Conservation (phyloP, 306 rosid genomes). For the Cyclanthera cordifolia region DNA sequence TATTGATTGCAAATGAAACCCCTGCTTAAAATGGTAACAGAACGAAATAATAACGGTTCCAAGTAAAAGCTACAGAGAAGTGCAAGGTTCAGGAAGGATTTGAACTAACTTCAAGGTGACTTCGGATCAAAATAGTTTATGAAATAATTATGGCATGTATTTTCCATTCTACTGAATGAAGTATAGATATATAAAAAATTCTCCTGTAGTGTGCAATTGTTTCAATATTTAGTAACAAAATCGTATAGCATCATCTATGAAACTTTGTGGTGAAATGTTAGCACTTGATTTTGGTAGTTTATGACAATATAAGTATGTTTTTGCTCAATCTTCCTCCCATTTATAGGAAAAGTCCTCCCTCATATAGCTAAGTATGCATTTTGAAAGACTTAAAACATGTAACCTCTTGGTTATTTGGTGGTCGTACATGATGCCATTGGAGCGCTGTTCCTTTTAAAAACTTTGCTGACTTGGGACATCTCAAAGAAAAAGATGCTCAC, state of each 20-base stretch:
- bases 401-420: too few species aligned
- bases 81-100: not conserved
- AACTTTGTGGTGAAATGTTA: not conserved
- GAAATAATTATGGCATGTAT: conserved; percentile 4
- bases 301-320: not conserved
- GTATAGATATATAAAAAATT: not conserved
- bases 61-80: not conserved
- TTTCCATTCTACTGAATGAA: not conserved
- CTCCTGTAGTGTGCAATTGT: not conserved
- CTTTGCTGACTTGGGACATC: too few species aligned
- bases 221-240: not conserved
- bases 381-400: too few species aligned
- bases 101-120: not conserved
- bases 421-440: too few species aligned
- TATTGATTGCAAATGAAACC: conserved; percentile 46
- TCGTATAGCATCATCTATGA: not conserved
- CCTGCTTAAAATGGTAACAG: conserved; percentile 21
- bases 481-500: too few species aligned
- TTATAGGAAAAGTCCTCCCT: too few species aligned
- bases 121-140: not conserved
- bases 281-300: not conserved
- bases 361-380: too few species aligned
- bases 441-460: too few species aligned
- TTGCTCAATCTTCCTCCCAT: not conserved
- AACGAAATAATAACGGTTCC: conserved; percentile 4